Percentiles rank a stretch among this genome's conserved stretches.
Evolutionary conservation across 2,329 filamentous ascomycete genomes (phyloP).

Genomic region (Falciphora oryzae): DNA sequence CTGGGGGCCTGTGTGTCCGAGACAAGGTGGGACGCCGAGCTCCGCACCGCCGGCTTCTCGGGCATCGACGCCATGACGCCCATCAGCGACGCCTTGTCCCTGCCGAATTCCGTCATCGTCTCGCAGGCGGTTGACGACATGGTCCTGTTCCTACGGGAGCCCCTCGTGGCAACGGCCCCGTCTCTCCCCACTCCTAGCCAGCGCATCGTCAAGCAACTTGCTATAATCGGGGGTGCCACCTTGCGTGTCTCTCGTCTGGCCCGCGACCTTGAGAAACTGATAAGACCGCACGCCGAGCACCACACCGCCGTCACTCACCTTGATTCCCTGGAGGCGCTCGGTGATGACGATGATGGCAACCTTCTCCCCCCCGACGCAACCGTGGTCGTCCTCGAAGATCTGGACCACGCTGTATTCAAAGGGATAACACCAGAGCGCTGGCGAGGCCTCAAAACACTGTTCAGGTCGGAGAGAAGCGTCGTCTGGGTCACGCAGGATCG

Average conservation of each 20-base stretch:
- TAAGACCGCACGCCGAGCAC: background rate
- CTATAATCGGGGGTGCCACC: background rate
- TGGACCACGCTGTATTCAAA: background rate
- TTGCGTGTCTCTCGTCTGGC: background rate
- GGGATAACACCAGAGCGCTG: background rate
- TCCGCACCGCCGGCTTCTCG: constrained; percentile 8
- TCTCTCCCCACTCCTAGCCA: too few relatives aligned
- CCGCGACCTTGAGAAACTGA: constrained; percentile 1
- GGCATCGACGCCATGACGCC: constrained; percentile 4
- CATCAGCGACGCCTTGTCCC: background rate
- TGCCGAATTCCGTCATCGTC: constrained; percentile 16
- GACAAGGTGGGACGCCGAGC: constrained; percentile 8
- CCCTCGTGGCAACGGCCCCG: background rate
- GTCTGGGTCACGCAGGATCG: constrained; percentile 1
- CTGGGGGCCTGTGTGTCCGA: background rate
- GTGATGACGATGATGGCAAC: background rate
- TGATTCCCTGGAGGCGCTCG: background rate
- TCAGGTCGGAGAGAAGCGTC: background rate
- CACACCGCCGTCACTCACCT: background rate
- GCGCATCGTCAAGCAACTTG: too few relatives aligned
- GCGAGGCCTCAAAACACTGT: background rate
- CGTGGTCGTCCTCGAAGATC: constrained; percentile 13
- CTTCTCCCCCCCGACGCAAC: background rate
- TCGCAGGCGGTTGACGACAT: constrained; percentile 21
- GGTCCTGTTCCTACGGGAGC: background rate